Conservation (phyloP, 768 basidiomycete species). For the Leccinum olivaceopallidum region DNA sequence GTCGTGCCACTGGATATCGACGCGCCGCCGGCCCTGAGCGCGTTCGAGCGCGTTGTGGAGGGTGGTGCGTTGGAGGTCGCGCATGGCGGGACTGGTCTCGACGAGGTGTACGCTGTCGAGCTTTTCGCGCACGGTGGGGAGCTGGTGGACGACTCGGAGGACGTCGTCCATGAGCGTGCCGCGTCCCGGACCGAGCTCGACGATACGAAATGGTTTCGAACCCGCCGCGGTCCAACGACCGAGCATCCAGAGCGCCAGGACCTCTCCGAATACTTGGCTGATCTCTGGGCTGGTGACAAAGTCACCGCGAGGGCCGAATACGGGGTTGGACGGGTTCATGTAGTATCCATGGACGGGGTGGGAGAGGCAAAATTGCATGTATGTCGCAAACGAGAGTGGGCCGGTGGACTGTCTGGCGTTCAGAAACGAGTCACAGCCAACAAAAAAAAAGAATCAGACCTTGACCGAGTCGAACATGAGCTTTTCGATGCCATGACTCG, state of each 20-base stretch:
- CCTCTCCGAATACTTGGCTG: conserved; percentile 95
- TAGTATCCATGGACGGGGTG: conserved; percentile 95
- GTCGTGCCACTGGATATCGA: conserved; percentile 68
- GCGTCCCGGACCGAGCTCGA: conserved; percentile 93
- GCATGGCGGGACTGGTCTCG: conserved; percentile 75
- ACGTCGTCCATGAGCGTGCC: conserved; percentile 93
- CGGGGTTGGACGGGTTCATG: conserved; percentile 66
- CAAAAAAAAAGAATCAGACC: conserved; percentile 36
- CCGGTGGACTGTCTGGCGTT: conserved; percentile 68
- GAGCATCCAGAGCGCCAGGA: conserved; percentile 84
- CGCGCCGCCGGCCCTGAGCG: conserved; percentile 23
- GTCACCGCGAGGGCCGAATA: conserved; percentile 88
- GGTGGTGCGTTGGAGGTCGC: conserved; percentile 56
- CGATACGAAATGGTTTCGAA: conserved; percentile 57
- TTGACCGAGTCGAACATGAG: conserved; percentile 72
- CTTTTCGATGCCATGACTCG: conserved; percentile 49
- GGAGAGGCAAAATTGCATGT: conserved; percentile 89
- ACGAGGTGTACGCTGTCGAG: conserved; percentile 68
- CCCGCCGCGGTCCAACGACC: conserved; percentile 69
- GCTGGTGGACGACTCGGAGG: conserved; percentile 54
- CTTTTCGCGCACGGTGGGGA: conserved; percentile 37
- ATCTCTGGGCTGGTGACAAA: conserved; percentile 98
- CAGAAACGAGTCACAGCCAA: background rate
- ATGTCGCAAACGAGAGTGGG: conserved; percentile 82
- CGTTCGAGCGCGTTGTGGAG: conserved; percentile 37